Evolutionary conservation across 768 basidiomycete genomes (phyloP), one percentile per base, ranked within the genome.

Genomic region (Symmetrospora coprosmae): DNA sequence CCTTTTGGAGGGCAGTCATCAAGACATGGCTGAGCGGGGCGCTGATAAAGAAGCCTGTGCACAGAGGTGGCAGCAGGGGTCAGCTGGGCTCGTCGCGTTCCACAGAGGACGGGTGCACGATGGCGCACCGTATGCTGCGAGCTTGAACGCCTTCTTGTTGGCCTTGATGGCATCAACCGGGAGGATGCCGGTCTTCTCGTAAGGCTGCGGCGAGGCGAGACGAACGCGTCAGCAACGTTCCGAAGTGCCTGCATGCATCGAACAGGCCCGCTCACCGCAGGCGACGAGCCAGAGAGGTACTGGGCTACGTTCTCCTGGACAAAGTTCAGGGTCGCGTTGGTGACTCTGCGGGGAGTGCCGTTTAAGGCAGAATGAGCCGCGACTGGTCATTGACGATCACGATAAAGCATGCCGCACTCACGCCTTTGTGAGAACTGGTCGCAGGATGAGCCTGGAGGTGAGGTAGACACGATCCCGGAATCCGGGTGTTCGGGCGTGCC

Each of bases 1-100:
- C 78, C 67, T 78, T 82, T 72, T 87, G 86, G 62, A 89, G 73
- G 33, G 75, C 66, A 56, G 84, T 81, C 21, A 85, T 79, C 62
- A 89, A 80, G 71, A 78, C 72, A 69, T 90, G 88, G 49, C 81
- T 77, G 30, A 90, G 70, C 0, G 88, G 88, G 9, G 87, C 88
- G 17, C 86, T 86, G 39, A 91, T 78, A 64, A 84, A 76, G 74
- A 84, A 81, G 63, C 88, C 61, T 62, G 31, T 40, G 21, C 23
- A 58, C 25, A n/a, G 41, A 19, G 8, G 25, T n/a, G 9, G 61
- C 21, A 56, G 55, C 11, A 60, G 4, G 27, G 23, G 30, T 48
- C 5, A 25, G 17, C 5, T 17, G 13, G 16, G 11, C 25, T 19
- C 13, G 27, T 8, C n/a, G 39, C 9, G 28, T 16, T 23, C 17